Conservation (phyloP, 2,329 filamentous ascomycete genomes). For the Aspergillus fijiensis region DNA sequence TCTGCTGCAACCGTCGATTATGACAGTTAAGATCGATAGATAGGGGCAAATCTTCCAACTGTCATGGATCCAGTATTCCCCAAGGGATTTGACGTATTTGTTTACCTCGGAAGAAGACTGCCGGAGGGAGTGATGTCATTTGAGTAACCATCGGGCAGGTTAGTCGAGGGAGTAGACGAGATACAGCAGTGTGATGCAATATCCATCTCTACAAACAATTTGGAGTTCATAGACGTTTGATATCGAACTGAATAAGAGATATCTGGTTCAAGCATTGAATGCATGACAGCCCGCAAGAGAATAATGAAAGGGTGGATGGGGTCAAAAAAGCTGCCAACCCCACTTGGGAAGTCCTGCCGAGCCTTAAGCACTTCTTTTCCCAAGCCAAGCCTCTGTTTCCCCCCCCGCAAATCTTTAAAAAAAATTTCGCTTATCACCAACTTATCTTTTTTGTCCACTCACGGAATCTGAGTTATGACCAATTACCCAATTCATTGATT, state of each 20-base stretch:
- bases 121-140: neutral
- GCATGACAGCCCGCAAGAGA: too few relatives aligned
- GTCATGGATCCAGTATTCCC: neutral
- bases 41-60: too few relatives aligned
- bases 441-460: conserved; percentile 7
- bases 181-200: neutral
- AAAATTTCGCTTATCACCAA: conserved; percentile 11
- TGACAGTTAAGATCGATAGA: too few relatives aligned
- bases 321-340: conserved; percentile 13
- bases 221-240: neutral
- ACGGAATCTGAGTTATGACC: conserved; percentile 1
- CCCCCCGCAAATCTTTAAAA: conserved; percentile 11
- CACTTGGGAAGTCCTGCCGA: conserved; percentile 35
- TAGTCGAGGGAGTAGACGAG: too few relatives aligned
- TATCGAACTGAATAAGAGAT: neutral
- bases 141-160: neutral
- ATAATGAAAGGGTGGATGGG: too few relatives aligned
- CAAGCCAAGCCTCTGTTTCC: too few relatives aligned
- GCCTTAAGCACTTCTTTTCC: conserved; percentile 13
- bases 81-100: neutral
- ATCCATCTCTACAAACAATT: neutral
- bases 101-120: neutral
- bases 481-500: conserved; percentile 3
- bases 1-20: too few relatives aligned
- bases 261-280: neutral